A percentile compares a stretch with the other conserved stretches of the same genome.
These are phyloP conservation scores for Pseudonitzschia multiseries DNA, from an alignment of 108 stramenopile genomes.

Conservation along the genomic window DNA sequence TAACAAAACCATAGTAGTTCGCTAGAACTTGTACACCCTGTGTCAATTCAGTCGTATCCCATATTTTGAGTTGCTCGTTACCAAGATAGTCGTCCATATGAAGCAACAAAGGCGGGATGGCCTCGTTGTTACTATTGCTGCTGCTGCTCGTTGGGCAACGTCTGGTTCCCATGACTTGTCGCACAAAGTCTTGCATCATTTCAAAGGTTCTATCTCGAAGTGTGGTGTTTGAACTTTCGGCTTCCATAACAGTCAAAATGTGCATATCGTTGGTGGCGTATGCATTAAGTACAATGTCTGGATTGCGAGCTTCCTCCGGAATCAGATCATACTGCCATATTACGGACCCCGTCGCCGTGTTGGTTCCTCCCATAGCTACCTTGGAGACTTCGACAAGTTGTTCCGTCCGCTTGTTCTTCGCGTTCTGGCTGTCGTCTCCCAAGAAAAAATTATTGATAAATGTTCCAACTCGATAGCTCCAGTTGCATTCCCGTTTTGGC, in stretches of 20 bases:
- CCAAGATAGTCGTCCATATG: slow-evolving; percentile 84
- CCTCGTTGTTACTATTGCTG: neutral
- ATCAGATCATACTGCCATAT: slow-evolving; percentile 77
- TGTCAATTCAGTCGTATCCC: slow-evolving; percentile 55
- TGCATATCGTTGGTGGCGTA: slow-evolving; percentile 87
- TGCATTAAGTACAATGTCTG: slow-evolving; percentile 78
- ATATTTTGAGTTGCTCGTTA: slow-evolving; percentile 67
- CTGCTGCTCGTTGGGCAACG: neutral
- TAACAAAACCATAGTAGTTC: slow-evolving; percentile 68
- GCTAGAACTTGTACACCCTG: slow-evolving; percentile 59
- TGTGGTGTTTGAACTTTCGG: slow-evolving; percentile 45
- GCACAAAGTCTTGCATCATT: slow-evolving; percentile 63
- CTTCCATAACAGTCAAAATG: slow-evolving; percentile 55
- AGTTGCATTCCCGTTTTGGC: slow-evolving; percentile 61
- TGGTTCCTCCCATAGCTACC: slow-evolving; percentile 76
- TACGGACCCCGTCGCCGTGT: slow-evolving; percentile 59
- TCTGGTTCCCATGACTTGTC: slow-evolving; percentile 38
- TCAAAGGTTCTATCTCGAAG: slow-evolving; percentile 61
- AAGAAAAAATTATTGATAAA: slow-evolving; percentile 39
- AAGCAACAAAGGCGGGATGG: slow-evolving; percentile 56
- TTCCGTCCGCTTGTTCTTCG: neutral
- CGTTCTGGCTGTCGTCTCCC: slow-evolving; percentile 2
- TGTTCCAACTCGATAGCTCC: slow-evolving; percentile 52
- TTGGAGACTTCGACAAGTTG: slow-evolving; percentile 53
- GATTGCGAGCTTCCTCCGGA: slow-evolving; percentile 53